Evolutionary conservation across 768 basidiomycete species (phyloP).

Genomic region (Vishniacozyma victoriae): DNA sequence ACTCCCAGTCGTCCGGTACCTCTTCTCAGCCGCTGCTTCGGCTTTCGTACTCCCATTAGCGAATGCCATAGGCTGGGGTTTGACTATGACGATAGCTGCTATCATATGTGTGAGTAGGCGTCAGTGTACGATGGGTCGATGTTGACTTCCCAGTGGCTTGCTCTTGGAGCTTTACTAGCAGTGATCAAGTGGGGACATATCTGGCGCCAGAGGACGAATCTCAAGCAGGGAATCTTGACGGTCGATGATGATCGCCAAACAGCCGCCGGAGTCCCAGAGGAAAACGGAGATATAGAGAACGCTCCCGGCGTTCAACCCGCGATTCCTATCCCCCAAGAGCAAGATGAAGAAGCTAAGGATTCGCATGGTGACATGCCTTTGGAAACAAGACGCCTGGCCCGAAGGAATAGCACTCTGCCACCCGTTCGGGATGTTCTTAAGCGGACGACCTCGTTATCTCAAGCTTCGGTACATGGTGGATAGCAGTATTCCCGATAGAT

Average conservation of each 20-base stretch:
- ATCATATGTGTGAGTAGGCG: constrained; percentile 26
- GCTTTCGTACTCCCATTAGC: constrained; percentile 47
- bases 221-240: constrained; percentile 24
- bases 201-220: constrained; percentile 38
- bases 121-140: not conserved
- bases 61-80: constrained; percentile 46
- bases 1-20: constrained; percentile 40
- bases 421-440: constrained; percentile 24
- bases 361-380: not conserved
- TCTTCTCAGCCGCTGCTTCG: constrained; percentile 43
- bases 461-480: constrained; percentile 36
- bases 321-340: too few species aligned
- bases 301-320: too few species aligned
- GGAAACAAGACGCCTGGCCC: not conserved
- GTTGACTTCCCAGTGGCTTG: constrained; percentile 13
- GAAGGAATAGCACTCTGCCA: constrained; percentile 18
- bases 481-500: too few species aligned
- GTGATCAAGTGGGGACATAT: constrained; percentile 31
- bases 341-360: not conserved
- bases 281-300: too few species aligned
- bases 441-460: constrained; percentile 25
- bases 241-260: constrained; percentile 18
- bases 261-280: not conserved
- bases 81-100: constrained; percentile 43
- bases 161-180: constrained; percentile 11